Evolutionary conservation across 2,329 filamentous ascomycete species (phyloP), one percentile per base, ranked within the genome.

Genomic region (Shiraia sp.): DNA sequence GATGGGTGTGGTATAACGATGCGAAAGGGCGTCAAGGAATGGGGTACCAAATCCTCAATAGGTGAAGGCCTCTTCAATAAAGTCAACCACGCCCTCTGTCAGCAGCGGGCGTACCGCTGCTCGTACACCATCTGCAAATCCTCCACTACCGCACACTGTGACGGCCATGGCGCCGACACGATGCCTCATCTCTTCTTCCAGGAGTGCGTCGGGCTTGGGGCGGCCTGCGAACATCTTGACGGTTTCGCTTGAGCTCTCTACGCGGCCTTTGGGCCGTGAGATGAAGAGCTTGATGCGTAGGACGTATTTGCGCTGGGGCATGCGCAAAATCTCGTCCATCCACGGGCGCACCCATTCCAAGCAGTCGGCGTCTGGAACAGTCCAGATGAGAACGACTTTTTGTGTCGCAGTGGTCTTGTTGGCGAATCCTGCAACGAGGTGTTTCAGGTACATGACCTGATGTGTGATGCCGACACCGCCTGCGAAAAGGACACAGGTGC

Each of bases 391-490:
- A 4, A 89, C 75, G 35, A 91, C 77, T 63, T 84, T 87, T 49
- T 85, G 81, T 1, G 85, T 82, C 1, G 86, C 85, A 5, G 86
- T 83, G 0, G 83, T 88, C 42, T 83, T 83, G 49, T 85, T 81
- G 46, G 79, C 77, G 65, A 80, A 87, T 27, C 86, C 86, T 5
- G 77, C 74, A 19, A 91, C 81, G 1, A 92, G 79, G 51, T 89
- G 81, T 42, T 85, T 82, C 27, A 91, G 79, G 64, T 88, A 86
- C 37, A 86, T 85, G 17, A 90, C 82, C 51, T 87, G 86, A 57
- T 92, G 87, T 1, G 88, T 90, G 57, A 92, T 88, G 49, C 88
- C 88, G 10, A 91, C 85, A 57, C 88, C 88, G 42, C 87, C 88
- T 0, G 88, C 88, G 62, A 92, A 88, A 27, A 92, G 79, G 66